Evolutionary conservation across 1,284 basidiomycete genomes (phyloP).

Genomic region (Coniferiporia sulphurascens): DNA sequence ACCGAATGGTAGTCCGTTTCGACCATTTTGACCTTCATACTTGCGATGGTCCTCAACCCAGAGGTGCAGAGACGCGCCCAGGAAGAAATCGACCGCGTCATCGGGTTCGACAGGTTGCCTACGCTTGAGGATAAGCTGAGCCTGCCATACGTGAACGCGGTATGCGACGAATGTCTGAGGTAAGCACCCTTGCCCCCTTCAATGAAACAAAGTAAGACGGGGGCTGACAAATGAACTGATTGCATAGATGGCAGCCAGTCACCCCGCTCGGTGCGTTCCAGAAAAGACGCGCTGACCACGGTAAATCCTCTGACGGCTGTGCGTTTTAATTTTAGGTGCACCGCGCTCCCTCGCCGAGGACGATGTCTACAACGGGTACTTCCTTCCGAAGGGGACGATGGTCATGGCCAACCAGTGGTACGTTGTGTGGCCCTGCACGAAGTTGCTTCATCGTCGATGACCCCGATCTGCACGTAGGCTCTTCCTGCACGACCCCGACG

Average conservation of each 20-base stretch:
- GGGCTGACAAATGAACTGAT: neutral
- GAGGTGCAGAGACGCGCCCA: conserved; percentile 22
- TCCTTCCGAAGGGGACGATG: conserved; percentile 7
- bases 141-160: conserved; percentile 26
- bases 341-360: neutral
- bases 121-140: conserved; percentile 23
- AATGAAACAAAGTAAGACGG: neutral
- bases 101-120: conserved; percentile 23
- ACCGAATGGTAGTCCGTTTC: neutral
- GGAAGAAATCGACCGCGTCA: conserved; percentile 24
- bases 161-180: conserved; percentile 25
- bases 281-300: too few species aligned
- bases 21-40: conserved; percentile 7
- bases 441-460: neutral
- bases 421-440: neutral
- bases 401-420: conserved; percentile 3
- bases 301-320: neutral
- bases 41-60: conserved; percentile 20
- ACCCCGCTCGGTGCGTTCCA: neutral
- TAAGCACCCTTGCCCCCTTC: conserved; percentile 15
- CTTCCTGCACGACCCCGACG: conserved; percentile 18
- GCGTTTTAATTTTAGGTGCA: neutral
- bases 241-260: conserved; percentile 15
- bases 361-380: conserved; percentile 8
- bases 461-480: conserved; percentile 3